phyloP scores from a whole-genome alignment of 306 rosid species.

The Rubus parviflorus region DNA sequence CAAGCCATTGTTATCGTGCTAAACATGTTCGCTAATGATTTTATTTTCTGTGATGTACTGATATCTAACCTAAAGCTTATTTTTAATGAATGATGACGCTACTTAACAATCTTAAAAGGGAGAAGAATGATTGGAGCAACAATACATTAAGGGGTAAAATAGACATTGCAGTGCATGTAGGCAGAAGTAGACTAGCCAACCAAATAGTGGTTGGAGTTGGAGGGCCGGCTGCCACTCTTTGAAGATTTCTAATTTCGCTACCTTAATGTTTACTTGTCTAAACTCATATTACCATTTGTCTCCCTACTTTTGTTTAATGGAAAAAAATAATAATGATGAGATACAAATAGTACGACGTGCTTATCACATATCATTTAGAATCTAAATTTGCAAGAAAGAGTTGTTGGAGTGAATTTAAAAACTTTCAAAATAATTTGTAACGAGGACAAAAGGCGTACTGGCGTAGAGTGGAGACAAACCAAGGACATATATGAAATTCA shows the following conservation, averaged over 20 bases:
- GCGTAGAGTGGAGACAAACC: constrained; percentile 3
- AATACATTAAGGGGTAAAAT: constrained; percentile 23
- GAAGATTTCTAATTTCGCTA: constrained; percentile 15
- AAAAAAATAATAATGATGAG: too few relatives aligned
- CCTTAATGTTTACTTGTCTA: constrained; percentile 11
- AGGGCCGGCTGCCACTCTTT: constrained; percentile 33
- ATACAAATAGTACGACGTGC: background rate
- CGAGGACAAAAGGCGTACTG: background rate
- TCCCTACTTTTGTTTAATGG: background rate
- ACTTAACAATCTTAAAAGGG: background rate
- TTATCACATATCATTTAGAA: background rate
- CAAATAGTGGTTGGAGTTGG: constrained; percentile 50
- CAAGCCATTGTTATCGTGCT: constrained; percentile 10
- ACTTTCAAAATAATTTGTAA: background rate
- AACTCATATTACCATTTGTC: constrained; percentile 38
- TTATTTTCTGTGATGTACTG: constrained; percentile 25
- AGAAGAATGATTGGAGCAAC: constrained; percentile 8
- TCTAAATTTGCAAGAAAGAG: constrained; percentile 1
- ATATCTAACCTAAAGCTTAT: constrained; percentile 43
- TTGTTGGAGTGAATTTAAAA: background rate
- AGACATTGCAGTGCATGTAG: constrained; percentile 34
- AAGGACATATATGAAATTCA: constrained; percentile 30
- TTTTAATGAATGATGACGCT: background rate
- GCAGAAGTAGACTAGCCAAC: constrained; percentile 67
- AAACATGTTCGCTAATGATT: constrained; percentile 29